Evolutionary conservation across 2,329 filamentous ascomycete species (phyloP).

Genomic region (Fusarium concolor): DNA sequence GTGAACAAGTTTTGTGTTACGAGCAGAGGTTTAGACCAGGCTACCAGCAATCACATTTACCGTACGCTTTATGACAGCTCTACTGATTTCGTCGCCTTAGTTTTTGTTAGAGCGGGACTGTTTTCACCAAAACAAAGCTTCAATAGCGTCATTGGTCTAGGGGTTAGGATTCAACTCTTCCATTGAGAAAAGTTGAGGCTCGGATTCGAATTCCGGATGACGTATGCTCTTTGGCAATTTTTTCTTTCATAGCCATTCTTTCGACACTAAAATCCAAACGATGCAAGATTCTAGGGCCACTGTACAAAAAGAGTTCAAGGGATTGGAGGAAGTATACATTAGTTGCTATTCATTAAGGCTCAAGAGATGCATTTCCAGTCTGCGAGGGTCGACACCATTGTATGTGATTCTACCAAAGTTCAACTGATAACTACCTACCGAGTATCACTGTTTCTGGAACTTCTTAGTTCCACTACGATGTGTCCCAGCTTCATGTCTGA

Average conservation of each 20-base stretch:
- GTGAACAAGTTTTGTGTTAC: background rate
- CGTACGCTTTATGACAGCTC: no score
- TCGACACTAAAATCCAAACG: background rate
- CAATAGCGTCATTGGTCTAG: constrained; percentile 17
- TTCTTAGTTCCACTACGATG: no score
- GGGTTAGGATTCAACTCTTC: constrained; percentile 32
- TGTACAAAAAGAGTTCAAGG: background rate
- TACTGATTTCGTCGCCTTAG: background rate
- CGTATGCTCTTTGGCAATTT: background rate
- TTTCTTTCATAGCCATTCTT: background rate
- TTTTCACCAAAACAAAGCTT: background rate
- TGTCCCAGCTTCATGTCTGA: background rate
- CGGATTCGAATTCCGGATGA: constrained; percentile 29
- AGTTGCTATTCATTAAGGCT: no score
- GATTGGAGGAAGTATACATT: background rate
- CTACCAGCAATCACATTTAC: no score
- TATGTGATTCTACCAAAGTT: no score
- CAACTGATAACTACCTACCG: no score
- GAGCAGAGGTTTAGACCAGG: no score
- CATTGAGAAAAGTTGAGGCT: constrained; percentile 27
- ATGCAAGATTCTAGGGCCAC: background rate
- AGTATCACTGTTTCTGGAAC: no score
- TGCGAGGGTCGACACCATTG: no score
- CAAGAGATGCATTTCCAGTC: no score
- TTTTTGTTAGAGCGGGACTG: background rate